Base-by-base conservation (phyloP, 2,329 filamentous ascomycete species). In the Spiromastix sp. region DNA sequence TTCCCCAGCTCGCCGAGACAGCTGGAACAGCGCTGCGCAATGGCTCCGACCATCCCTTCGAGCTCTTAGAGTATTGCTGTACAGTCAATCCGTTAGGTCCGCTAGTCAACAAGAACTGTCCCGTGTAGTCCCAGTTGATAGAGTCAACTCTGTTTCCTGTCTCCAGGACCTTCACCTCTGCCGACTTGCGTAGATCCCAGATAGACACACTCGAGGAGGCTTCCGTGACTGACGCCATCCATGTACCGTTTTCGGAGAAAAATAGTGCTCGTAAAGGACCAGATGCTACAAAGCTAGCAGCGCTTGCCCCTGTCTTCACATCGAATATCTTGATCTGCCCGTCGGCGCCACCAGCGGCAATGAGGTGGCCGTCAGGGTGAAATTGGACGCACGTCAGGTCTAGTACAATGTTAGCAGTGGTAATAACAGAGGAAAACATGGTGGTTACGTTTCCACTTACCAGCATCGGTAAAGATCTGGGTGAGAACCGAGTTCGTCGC, bases 221-320 rank as follows among this genome's bases (percentile, higher is more conserved):
- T 57, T 85, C 79, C 39, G 81, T 77, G 5, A 80, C 79, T 4
- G 85, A 82, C 2, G 89, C 89, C 44, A 98, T 79, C 85, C 87
- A 96, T 50, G 84, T 94, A 16, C 91, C 91, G 49, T 98, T 98
- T 59, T 98, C 91, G 0, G 87, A 95, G 62, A 98, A 98, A 39
- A 74, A 71, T 26, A 98, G 64, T 8, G 77, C 74, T 48, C 83
- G 76, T 3, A 95, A 72, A 0, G 86, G 77, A 0, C 77, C 76
- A 16, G 60, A 54, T 41, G 68, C 60, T 5, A 69, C 66, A 58
- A 93, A 94, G 37, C 74, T 77, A 18, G 85, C 85, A 18, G 85
- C 84, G 45, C 77, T 72, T 41, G 79, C 74, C 24, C 86, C 81
- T 0, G 75, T 82, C 59, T 82, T 87, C 47, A 86, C 80, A 60